Evolutionary conservation across 768 basidiomycete genomes (phyloP).

Genomic region (Leccinum ochraceum): DNA sequence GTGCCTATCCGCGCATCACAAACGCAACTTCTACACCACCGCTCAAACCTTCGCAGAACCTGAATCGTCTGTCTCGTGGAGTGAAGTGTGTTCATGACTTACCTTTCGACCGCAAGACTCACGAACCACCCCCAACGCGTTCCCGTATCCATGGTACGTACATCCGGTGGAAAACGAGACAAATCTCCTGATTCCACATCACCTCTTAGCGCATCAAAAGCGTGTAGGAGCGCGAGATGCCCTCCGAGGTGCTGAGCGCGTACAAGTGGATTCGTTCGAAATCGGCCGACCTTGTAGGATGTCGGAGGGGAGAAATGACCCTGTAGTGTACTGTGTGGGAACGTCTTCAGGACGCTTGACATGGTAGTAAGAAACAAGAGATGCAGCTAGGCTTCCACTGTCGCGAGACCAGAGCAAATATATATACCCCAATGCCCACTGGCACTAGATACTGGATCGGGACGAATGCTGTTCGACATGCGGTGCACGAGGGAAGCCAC

Average conservation of each 20-base stretch:
- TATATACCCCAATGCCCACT: neutral
- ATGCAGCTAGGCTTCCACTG: neutral
- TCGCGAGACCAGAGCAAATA: neutral
- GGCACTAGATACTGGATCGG: neutral
- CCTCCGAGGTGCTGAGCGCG: constrained; percentile 23
- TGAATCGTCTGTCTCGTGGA: neutral
- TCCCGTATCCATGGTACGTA: constrained; percentile 15
- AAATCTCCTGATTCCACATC: constrained; percentile 18
- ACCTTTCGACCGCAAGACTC: constrained; percentile 37
- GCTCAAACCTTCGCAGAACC: constrained; percentile 29
- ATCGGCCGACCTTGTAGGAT: neutral
- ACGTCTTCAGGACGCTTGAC: neutral
- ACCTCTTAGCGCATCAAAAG: constrained; percentile 25
- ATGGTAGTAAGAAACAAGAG: neutral
- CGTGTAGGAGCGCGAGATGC: constrained; percentile 29
- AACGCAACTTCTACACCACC: constrained; percentile 28
- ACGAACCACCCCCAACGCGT: constrained; percentile 40
- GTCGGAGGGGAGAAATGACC: neutral
- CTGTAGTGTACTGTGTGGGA: neutral
- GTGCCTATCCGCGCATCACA: neutral
- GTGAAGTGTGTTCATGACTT: neutral
- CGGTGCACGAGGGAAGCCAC: neutral
- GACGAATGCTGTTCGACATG: neutral
- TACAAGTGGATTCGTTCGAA: constrained; percentile 15
- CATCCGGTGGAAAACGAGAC: constrained; percentile 14